Conservation (phyloP, 257 asterid genomes). For the Solanum paucissectum region DNA sequence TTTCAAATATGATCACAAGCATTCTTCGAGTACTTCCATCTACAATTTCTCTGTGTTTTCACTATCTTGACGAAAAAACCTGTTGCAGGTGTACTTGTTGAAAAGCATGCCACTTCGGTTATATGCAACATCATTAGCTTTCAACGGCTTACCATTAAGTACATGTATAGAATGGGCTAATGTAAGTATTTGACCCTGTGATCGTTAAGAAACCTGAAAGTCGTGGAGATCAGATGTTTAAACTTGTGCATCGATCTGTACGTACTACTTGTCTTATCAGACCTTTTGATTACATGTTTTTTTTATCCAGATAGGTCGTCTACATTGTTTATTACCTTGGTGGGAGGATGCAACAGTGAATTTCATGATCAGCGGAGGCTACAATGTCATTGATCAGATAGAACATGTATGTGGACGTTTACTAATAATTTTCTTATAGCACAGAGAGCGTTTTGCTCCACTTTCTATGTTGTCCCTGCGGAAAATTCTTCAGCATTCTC, state of each 20-base stretch:
- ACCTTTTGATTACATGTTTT: no score
- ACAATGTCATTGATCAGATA: conserved; percentile 52
- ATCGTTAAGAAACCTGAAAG: not conserved
- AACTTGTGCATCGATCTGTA: not conserved
- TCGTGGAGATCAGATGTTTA: not conserved
- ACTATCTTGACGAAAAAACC: not conserved
- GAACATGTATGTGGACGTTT: conserved; percentile 22
- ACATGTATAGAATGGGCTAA: conserved; percentile 72
- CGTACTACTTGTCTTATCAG: not conserved
- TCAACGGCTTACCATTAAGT: conserved; percentile 37
- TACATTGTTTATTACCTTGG: conserved; percentile 84
- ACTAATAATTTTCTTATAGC: not conserved
- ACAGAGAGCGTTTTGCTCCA: not conserved
- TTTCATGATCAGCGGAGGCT: conserved; percentile 90
- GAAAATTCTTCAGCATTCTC: not conserved
- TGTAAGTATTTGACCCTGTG: conserved; percentile 25
- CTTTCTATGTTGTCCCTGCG: not conserved
- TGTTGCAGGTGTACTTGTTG: conserved; percentile 46
- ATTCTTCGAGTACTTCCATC: not conserved
- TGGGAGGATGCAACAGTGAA: conserved; percentile 90
- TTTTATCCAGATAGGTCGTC: conserved; percentile 56
- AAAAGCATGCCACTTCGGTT: conserved; percentile 62
- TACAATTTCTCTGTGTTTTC: not conserved
- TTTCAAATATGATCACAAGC: not conserved
- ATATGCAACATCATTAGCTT: conserved; percentile 52